Evolutionary conservation across 345 rosid species (phyloP).

Genomic region (Chamaenerion angustifolium): DNA sequence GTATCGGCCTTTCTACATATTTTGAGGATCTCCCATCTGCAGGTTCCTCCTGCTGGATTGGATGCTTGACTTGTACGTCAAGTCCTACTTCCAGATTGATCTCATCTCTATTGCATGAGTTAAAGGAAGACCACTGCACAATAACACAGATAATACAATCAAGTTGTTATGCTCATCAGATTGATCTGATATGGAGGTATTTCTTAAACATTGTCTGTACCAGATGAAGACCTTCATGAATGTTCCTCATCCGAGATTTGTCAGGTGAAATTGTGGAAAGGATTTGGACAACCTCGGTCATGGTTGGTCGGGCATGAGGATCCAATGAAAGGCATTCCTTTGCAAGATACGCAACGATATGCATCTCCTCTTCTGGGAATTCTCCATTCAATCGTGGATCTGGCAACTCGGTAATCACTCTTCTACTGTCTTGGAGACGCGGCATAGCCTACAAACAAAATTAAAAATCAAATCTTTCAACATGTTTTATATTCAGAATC

Average conservation of each 20-base stretch:
- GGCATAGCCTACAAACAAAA: conserved; percentile 51
- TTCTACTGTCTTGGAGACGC: conserved; percentile 54
- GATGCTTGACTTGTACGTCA: too few relatives aligned
- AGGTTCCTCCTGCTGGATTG: too few relatives aligned
- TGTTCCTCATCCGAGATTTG: conserved; percentile 47
- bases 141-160: too few relatives aligned
- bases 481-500: not conserved
- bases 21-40: too few relatives aligned
- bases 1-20: too few relatives aligned
- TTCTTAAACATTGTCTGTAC: too few relatives aligned
- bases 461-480: not conserved
- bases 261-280: conserved; percentile 76
- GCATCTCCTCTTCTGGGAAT: conserved; percentile 79
- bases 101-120: too few relatives aligned
- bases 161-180: too few relatives aligned
- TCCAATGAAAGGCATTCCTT: conserved; percentile 84
- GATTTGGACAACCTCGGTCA: conserved; percentile 95
- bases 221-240: conserved; percentile 58
- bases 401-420: conserved; percentile 59
- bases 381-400: conserved; percentile 61
- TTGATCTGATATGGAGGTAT: too few relatives aligned
- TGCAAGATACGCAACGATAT: conserved; percentile 85
- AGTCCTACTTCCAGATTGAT: too few relatives aligned
- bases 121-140: too few relatives aligned
- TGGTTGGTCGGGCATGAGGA: conserved; percentile 87